Percentiles rank a stretch among this genome's conserved stretches.
phyloP scores from a whole-genome alignment of 2,329 filamentous ascomycete species.

The Penicillium janthinellum region DNA sequence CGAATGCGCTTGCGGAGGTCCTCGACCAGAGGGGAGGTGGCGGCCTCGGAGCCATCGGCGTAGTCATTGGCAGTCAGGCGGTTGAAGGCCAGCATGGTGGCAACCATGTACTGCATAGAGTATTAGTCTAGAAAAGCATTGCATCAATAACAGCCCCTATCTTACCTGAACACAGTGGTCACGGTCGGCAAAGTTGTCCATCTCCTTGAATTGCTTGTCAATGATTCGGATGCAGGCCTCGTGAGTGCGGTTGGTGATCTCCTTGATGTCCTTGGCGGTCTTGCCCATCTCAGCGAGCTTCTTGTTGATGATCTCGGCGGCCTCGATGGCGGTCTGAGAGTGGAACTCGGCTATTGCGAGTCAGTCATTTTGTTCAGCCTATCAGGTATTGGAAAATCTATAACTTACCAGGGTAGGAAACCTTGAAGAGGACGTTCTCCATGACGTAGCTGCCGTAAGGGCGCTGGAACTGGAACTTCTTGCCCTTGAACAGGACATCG shows the following conservation, averaged over 20 bases:
- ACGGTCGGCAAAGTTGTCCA: conserved; percentile 99
- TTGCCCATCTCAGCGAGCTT: conserved; percentile 84
- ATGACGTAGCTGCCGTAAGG: conserved; percentile 98
- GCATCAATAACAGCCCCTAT: neutral
- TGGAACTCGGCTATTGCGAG: conserved; percentile 77
- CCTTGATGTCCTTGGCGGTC: conserved; percentile 90
- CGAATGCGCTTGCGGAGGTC: conserved; percentile 89
- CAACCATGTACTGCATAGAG: conserved; percentile 76
- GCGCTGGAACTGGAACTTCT: conserved; percentile 94
- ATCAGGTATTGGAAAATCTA: neutral
- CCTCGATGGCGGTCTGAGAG: conserved; percentile 97
- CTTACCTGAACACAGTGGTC: conserved; percentile 92
- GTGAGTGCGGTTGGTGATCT: conserved; percentile 91
- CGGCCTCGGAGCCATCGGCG: conserved; percentile 87
- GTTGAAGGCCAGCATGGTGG: conserved; percentile 93
- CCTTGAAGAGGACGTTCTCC: conserved; percentile 99
- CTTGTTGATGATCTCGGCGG: conserved; percentile 82
- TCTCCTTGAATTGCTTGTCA: conserved; percentile 99
- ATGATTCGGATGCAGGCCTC: conserved; percentile 99
- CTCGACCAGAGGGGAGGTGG: conserved; percentile 85
- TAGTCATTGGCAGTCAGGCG: conserved; percentile 94
- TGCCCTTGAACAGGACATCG: conserved; percentile 94
- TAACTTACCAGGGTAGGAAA: conserved; percentile 84
- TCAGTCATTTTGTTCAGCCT: conserved; percentile 1
- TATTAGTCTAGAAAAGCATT: neutral